These are phyloP conservation scores for Amaranthus tricolor DNA, from an alignment of 179 eudicot genomes.

Conservation along the genomic window DNA sequence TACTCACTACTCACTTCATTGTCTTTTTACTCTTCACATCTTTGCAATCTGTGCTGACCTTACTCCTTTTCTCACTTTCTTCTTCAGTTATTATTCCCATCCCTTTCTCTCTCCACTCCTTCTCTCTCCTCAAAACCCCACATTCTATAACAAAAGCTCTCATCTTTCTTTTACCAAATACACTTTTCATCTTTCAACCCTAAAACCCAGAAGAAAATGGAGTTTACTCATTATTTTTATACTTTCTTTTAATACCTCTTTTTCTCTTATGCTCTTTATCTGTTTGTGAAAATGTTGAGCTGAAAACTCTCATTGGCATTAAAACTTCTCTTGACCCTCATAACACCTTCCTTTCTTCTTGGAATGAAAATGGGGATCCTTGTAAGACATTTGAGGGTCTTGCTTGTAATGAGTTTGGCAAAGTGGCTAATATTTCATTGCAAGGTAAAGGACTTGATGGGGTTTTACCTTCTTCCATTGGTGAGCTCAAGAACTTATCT, in stretches of 20 bases:
- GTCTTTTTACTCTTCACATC: neutral
- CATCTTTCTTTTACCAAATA: constrained; percentile 5
- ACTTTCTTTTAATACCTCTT: constrained; percentile 14
- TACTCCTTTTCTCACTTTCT: neutral
- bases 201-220: constrained; percentile 23
- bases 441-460: constrained; percentile 82
- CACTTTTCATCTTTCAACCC: neutral
- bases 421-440: constrained; percentile 72
- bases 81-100: neutral
- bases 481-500: constrained; percentile 59
- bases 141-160: neutral
- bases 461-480: constrained; percentile 60
- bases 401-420: constrained; percentile 59
- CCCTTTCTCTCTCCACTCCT: neutral
- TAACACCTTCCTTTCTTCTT: constrained; percentile 50
- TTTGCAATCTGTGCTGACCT: neutral
- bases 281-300: constrained; percentile 39
- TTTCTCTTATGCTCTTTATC: constrained; percentile 27
- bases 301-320: constrained; percentile 42
- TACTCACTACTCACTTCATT: constrained; percentile 1
- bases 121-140: neutral
- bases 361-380: constrained; percentile 51
- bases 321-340: constrained; percentile 73
- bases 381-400: constrained; percentile 68
- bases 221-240: constrained; percentile 5